A percentile compares a stretch with the other conserved stretches of the same genome.
These are phyloP conservation scores for Diospyros kaki DNA, from an alignment of 148 eudicot genomes.

Conservation along the genomic window DNA sequence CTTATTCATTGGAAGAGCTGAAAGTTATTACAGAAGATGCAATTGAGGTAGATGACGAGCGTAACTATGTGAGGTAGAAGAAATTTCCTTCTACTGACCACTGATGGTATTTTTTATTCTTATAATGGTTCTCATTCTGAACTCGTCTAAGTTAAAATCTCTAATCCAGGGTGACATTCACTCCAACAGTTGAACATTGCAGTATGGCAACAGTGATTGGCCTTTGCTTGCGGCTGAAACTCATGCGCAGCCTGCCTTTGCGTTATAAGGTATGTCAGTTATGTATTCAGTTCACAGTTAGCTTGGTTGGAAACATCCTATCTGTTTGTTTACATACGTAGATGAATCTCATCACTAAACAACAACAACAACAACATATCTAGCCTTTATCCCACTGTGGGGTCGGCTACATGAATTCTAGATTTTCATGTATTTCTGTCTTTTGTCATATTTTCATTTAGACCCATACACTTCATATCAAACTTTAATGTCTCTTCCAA, in stretches of 20 bases:
- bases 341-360: neutral
- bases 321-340: neutral
- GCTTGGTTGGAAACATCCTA: conserved; percentile 3
- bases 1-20: conserved; percentile 92
- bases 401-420: too few relatives aligned
- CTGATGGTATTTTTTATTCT: neutral
- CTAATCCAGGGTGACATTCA: conserved; percentile 72
- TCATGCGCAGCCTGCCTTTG: conserved; percentile 85
- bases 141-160: neutral
- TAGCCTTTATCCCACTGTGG: too few relatives aligned
- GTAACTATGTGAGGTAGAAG: conserved; percentile 62
- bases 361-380: too few relatives aligned
- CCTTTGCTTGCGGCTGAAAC: conserved; percentile 89
- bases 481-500: too few relatives aligned
- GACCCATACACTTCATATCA: too few relatives aligned
- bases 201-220: conserved; percentile 96
- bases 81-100: neutral
- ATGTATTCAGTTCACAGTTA: neutral
- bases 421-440: too few relatives aligned
- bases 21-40: conserved; percentile 95
- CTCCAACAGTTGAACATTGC: conserved; percentile 98
- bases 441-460: too few relatives aligned
- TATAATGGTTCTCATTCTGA: conserved; percentile 1
- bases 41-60: conserved; percentile 70
- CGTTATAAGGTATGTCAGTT: conserved; percentile 56